Evolutionary conservation across 2,329 filamentous ascomycete species (phyloP).

Genomic region (Scedosporium dehoogii): DNA sequence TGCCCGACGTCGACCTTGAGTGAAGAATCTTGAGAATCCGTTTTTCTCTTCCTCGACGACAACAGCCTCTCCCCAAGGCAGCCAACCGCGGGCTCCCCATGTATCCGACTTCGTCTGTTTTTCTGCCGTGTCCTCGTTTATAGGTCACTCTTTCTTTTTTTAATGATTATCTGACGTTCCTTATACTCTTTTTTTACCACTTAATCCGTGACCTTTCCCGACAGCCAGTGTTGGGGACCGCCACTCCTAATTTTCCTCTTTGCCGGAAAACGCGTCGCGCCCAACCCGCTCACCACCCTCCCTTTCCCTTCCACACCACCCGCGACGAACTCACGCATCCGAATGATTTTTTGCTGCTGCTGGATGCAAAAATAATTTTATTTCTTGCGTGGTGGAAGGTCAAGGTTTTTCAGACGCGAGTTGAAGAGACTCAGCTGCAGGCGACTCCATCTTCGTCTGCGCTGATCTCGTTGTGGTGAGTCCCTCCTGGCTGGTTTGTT

Average conservation of each 20-base stretch:
- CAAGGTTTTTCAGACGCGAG: slow-evolving; percentile 1
- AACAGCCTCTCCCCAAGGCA: neutral
- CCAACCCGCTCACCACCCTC: neutral
- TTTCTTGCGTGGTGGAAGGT: neutral
- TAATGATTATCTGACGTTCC: neutral
- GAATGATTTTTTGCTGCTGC: slow-evolving; percentile 6
- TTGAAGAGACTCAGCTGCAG: slow-evolving; percentile 46
- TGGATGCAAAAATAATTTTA: slow-evolving; percentile 6
- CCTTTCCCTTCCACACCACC: slow-evolving; percentile 1
- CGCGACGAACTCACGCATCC: neutral
- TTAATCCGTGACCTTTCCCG: slow-evolving; percentile 4
- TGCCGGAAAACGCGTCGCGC: slow-evolving; percentile 8
- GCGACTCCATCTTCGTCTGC: slow-evolving; percentile 50
- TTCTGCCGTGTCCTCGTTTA: neutral
- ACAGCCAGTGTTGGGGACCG: neutral
- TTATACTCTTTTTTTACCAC: slow-evolving; percentile 2
- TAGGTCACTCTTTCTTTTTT: neutral
- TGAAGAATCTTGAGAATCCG: neutral
- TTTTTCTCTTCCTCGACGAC: neutral
- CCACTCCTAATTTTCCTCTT: slow-evolving; percentile 5
- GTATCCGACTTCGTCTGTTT: neutral
- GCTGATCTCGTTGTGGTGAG: slow-evolving; percentile 49
- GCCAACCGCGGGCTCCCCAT: neutral
- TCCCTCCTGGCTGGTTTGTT: neutral
- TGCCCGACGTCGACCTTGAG: neutral